Evolutionary conservation across 495 filamentous ascomycete species (phyloP).

Genomic region (Annulohypoxylon bovei): DNA sequence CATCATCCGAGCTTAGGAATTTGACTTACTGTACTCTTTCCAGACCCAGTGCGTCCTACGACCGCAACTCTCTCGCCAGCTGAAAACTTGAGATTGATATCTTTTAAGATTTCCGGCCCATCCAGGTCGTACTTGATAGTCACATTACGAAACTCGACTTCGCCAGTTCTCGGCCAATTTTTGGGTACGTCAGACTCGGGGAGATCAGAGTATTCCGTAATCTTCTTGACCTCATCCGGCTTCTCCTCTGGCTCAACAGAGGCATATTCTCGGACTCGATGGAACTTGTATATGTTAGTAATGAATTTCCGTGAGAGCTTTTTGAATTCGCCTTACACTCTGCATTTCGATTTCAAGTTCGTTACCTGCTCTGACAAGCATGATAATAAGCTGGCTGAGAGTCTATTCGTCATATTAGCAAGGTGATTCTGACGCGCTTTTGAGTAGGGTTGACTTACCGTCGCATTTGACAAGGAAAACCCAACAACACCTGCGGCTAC

Average conservation of each 20-base stretch:
- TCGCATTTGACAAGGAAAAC: slow-evolving; percentile 61
- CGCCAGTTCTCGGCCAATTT: slow-evolving; percentile 59
- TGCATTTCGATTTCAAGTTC: slow-evolving; percentile 62
- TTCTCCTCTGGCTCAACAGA: slow-evolving; percentile 58
- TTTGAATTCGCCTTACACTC: slow-evolving; percentile 44
- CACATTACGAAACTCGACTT: slow-evolving; percentile 61
- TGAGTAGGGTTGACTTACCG: slow-evolving; percentile 34
- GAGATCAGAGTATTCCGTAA: slow-evolving; percentile 41
- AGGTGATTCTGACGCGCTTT: not conserved
- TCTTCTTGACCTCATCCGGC: slow-evolving; percentile 35
- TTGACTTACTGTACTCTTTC: slow-evolving; percentile 63
- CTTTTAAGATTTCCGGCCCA: slow-evolving; percentile 60
- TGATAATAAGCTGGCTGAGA: slow-evolving; percentile 57
- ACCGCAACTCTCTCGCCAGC: slow-evolving; percentile 66
- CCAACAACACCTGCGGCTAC: slow-evolving; percentile 59
- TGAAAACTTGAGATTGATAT: slow-evolving; percentile 59
- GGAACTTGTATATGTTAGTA: slow-evolving; percentile 45
- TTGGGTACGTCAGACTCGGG: slow-evolving; percentile 45
- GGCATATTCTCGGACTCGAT: slow-evolving; percentile 60
- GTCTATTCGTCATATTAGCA: slow-evolving; percentile 32
- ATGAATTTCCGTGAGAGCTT: not conserved
- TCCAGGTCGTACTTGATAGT: slow-evolving; percentile 59
- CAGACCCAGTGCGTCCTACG: slow-evolving; percentile 67
- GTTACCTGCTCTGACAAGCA: slow-evolving; percentile 58
- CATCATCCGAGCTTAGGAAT: not conserved